Percentiles rank a stretch among this genome's conserved stretches.
Evolutionary conservation across 306 rosid species (phyloP).

Genomic region (Astragalus glycyphyllos): DNA sequence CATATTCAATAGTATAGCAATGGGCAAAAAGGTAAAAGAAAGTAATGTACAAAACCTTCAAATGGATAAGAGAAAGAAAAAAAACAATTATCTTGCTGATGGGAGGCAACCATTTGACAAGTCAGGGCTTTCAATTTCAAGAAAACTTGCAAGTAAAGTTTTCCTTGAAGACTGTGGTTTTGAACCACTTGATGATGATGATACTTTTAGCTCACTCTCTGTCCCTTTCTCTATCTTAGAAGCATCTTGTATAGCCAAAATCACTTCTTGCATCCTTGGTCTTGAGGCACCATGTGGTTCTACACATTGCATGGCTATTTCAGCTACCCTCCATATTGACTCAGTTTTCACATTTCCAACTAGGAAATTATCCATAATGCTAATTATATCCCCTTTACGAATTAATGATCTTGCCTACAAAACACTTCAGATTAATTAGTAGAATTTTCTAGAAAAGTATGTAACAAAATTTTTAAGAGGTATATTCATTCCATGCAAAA

Average conservation of each 20-base stretch:
- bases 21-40: conserved; percentile 1
- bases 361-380: conserved; percentile 75
- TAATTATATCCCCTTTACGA: conserved; percentile 78
- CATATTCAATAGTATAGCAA: conserved; percentile 4
- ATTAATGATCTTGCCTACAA: conserved; percentile 81
- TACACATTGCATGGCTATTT: conserved; percentile 86
- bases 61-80: neutral
- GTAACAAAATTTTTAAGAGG: no score
- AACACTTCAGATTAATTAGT: conserved; percentile 11
- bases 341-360: conserved; percentile 71
- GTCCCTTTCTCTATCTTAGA: conserved; percentile 67
- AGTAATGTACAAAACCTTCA: conserved; percentile 36
- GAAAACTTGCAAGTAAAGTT: conserved; percentile 88
- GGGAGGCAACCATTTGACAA: conserved; percentile 72
- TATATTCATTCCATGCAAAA: no score
- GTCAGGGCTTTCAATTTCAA: conserved; percentile 89
- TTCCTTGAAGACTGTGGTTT: conserved; percentile 82
- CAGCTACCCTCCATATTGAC: conserved; percentile 90
- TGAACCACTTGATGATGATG: conserved; percentile 69
- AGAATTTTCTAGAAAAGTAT: neutral
- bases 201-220: conserved; percentile 53
- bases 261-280: conserved; percentile 98
- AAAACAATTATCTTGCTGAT: conserved; percentile 67
- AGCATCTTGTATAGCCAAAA: conserved; percentile 90
- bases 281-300: conserved; percentile 80